Base-by-base conservation (phyloP, 805 yeast species). In the Metschnikowia colocasiae region DNA sequence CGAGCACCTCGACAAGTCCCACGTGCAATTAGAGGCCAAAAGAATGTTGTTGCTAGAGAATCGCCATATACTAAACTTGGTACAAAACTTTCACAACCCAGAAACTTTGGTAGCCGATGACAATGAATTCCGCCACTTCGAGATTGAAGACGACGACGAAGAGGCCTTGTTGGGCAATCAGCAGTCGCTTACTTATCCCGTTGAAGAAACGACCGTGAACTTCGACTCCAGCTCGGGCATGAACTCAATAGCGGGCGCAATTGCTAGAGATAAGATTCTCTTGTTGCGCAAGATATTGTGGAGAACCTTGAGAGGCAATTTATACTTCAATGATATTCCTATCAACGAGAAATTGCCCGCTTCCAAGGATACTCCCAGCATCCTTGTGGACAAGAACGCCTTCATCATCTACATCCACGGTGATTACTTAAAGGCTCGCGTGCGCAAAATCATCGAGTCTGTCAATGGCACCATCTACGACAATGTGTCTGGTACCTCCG, bases 281-380 rank as follows among this genome's bases (percentile, higher is more conserved):
- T 49, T 70, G 3, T 60, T 72, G 43, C 57, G 76, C 39, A 68
- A 65, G 22, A 68, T 72, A 29, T 56, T 72, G 36, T 72, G 76
- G 76, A 62, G 77, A 52, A 65, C 74, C 1, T 59, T 69, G 30
- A 56, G 75, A 47, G 77, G 77, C 19, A 72, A 72, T 54, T 59
- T 71, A 40, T 71, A 54, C 50, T 70, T 72, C 52, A 64, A 67
- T 51, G 76, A 71, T 46, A 57, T 63, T n/a, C 68, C 69, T 3
- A 66, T 72, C 15, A 54, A 53, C 10, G 57, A 51, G 40, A 30
- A 23, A 18, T 46, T 53, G 34, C 54, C 53, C 15, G 49, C 49
- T 4, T 45, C 50, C 8, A 30, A 44, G 8, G 59, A 55, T 4
- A 60, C 60, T 23, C 53, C 56, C 32, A 40, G 55, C 12, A 60